phyloP scores from a whole-genome alignment of 495 filamentous ascomycete genomes.

The Aspergillus kassunensis region DNA sequence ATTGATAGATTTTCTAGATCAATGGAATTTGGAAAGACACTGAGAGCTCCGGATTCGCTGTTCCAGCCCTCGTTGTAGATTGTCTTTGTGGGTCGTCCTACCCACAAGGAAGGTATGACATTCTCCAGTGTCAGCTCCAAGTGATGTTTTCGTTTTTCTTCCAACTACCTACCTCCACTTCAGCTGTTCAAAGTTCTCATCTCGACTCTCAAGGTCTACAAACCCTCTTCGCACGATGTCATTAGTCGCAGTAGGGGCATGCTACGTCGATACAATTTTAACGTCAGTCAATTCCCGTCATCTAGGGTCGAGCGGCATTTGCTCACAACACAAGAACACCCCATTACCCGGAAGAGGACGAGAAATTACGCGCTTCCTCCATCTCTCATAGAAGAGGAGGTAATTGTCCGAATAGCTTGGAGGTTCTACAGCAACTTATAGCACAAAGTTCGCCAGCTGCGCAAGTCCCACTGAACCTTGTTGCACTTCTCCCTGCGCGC shows the following conservation, averaged over 20 bases:
- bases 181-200: too few relatives aligned
- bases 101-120: too few relatives aligned
- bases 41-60: too few relatives aligned
- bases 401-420: conserved; percentile 67
- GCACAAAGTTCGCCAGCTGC: conserved; percentile 5
- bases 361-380: conserved; percentile 62
- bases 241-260: conserved; percentile 60
- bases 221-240: conserved; percentile 11
- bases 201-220: neutral
- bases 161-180: too few relatives aligned
- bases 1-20: too few relatives aligned
- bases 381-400: conserved; percentile 61
- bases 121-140: too few relatives aligned
- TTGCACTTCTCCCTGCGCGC: conserved; percentile 40
- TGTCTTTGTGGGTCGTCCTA: too few relatives aligned
- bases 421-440: conserved; percentile 62
- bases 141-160: too few relatives aligned
- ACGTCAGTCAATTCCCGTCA: conserved; percentile 44
- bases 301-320: conserved; percentile 5
- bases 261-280: conserved; percentile 65
- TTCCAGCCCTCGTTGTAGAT: too few relatives aligned
- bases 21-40: too few relatives aligned
- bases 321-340: conserved; percentile 48
- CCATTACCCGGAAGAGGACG: conserved; percentile 64
- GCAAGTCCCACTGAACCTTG: conserved; percentile 31